Conservation (phyloP, 2,329 filamentous ascomycete species). For the Arthrobotrys iridis region DNA sequence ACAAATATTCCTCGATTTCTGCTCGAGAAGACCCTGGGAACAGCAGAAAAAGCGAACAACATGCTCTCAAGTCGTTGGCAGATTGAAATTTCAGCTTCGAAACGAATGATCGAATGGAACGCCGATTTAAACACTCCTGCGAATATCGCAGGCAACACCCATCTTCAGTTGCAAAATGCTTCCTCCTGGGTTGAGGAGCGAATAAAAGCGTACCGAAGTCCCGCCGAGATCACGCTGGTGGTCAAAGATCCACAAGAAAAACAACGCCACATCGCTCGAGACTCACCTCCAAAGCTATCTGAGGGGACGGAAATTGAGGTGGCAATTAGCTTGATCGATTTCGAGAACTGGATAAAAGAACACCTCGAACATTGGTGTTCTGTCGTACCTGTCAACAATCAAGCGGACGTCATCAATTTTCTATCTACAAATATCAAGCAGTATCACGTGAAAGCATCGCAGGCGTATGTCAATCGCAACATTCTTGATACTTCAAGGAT, state of each 20-base stretch:
- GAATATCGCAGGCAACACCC: background rate
- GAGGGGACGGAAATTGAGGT: background rate
- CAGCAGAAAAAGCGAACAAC: background rate
- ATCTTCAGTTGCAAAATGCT: background rate
- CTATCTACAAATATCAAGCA: conserved; percentile 59
- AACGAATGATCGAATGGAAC: conserved; percentile 8
- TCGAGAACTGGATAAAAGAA: conserved; percentile 58
- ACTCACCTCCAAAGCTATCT: background rate
- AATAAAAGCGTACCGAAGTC: background rate
- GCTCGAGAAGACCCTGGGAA: background rate
- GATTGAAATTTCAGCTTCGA: background rate
- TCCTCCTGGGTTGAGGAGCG: background rate
- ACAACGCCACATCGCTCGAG: too few relatives aligned
- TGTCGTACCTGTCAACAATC: too few relatives aligned
- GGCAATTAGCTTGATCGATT: background rate
- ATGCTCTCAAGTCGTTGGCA: background rate
- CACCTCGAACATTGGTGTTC: conserved; percentile 66
- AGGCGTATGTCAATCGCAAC: conserved; percentile 55
- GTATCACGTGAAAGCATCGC: conserved; percentile 60
- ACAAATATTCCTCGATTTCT: conserved; percentile 62
- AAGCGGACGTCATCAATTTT: background rate
- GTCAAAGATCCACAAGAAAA: background rate
- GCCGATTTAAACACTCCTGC: background rate
- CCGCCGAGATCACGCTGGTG: background rate
- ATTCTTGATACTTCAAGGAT: conserved; percentile 67